Conservation (phyloP, 306 rosid species). For the Quercus ilex region DNA sequence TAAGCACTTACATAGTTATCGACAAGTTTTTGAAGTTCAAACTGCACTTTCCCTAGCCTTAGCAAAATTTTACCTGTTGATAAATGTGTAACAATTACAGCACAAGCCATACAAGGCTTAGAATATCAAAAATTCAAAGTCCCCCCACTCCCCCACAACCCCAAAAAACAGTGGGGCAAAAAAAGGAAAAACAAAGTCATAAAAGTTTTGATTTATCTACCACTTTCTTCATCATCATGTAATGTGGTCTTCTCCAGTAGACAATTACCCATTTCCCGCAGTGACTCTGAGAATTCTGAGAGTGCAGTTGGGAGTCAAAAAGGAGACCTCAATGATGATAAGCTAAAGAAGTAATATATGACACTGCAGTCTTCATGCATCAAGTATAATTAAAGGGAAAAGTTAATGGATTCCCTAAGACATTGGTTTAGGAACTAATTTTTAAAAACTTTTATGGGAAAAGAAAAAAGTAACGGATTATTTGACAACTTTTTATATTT, state of each 20-base stretch:
- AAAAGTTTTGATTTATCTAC: conserved; percentile 47
- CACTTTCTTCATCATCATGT: conserved; percentile 54
- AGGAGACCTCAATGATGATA: neutral
- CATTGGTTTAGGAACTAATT: too few species aligned
- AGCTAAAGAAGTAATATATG: neutral
- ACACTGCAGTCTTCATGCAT: neutral
- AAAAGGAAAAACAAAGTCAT: conserved; percentile 1
- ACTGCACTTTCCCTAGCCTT: conserved; percentile 72
- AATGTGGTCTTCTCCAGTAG: conserved; percentile 55
- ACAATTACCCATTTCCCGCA: conserved; percentile 84
- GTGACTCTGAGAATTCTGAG: conserved; percentile 87
- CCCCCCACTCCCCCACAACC: neutral
- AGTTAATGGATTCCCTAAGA: too few species aligned
- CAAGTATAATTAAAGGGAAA: neutral
- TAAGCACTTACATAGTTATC: conserved; percentile 72
- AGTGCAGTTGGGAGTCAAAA: conserved; percentile 4
- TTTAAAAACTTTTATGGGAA: too few species aligned
- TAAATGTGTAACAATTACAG: conserved; percentile 21
- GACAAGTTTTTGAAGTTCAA: conserved; percentile 76
- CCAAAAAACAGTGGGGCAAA: neutral
- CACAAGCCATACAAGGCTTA: conserved; percentile 27
- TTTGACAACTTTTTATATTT: too few species aligned
- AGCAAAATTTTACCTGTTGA: conserved; percentile 66
- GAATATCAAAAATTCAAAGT: conserved; percentile 21
- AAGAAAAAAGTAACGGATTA: too few species aligned